Evolutionary conservation across 2,329 filamentous ascomycete species (phyloP).

Genomic region (Pezizomycotina sp.): DNA sequence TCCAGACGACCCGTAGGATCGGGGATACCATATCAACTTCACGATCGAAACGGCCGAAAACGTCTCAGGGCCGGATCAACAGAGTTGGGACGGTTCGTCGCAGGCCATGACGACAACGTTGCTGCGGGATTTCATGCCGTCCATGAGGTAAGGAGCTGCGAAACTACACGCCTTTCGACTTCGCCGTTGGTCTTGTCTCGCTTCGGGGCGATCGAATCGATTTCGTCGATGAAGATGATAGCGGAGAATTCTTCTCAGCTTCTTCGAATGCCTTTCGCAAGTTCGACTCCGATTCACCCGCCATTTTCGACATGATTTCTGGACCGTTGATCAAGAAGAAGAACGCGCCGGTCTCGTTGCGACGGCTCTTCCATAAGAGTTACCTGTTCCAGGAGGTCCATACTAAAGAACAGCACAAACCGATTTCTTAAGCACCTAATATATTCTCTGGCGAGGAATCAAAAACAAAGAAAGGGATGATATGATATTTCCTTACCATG

Average conservation of each 20-base stretch:
- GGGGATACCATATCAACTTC: constrained; percentile 97
- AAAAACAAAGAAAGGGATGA: not conserved
- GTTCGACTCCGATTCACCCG: constrained; percentile 96
- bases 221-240: constrained; percentile 99
- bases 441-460: no score
- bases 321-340: constrained; percentile 96
- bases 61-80: constrained; percentile 95
- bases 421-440: no score
- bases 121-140: constrained; percentile 98
- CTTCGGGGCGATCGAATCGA: constrained; percentile 97
- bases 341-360: constrained; percentile 96
- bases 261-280: constrained; percentile 98
- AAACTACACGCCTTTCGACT: constrained; percentile 95
- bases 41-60: constrained; percentile 95
- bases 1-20: constrained; percentile 96
- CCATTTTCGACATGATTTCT: constrained; percentile 99
- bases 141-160: constrained; percentile 96
- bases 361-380: constrained; percentile 97
- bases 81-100: constrained; percentile 96
- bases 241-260: constrained; percentile 97
- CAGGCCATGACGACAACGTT: constrained; percentile 98
- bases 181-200: constrained; percentile 99
- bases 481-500: constrained; percentile 41
- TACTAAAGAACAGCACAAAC: constrained; percentile 37
- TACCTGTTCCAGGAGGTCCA: constrained; percentile 95